A percentile compares a stretch with the other conserved stretches of the same genome.
Evolutionary conservation across 495 filamentous ascomycete species (phyloP).

Genomic region (Parachaetomium inaequale): DNA sequence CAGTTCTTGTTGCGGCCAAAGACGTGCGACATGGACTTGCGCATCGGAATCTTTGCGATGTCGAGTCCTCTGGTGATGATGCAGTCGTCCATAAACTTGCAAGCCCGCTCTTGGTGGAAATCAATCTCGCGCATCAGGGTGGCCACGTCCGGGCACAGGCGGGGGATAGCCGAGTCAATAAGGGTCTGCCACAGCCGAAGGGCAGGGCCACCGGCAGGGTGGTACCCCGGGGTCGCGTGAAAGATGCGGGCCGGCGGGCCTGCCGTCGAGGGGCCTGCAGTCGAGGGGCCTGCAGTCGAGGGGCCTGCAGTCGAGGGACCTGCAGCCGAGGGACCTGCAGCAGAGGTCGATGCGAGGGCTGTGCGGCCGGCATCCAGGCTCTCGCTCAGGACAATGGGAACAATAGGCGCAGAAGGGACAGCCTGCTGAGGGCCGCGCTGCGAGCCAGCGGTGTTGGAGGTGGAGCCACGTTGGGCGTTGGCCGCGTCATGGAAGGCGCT

Average conservation of each 20-base stretch:
- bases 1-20: conserved; percentile 85
- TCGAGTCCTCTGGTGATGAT: not conserved
- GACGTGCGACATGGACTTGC: conserved; percentile 79
- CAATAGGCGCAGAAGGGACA: not conserved
- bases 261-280: not conserved
- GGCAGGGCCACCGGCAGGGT: not conserved
- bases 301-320: too few species aligned
- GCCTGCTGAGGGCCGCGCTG: not conserved
- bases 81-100: conserved; percentile 11
- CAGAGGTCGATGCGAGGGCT: not conserved
- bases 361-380: not conserved
- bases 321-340: not conserved
- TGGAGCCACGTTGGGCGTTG: too few species aligned
- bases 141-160: not conserved
- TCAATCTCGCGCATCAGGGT: not conserved
- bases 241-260: not conserved
- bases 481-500: not conserved
- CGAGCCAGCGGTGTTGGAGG: not conserved
- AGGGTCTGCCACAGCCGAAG: not conserved
- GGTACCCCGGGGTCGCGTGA: not conserved
- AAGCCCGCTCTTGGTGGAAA: not conserved
- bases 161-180: not conserved
- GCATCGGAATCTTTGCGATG: conserved; percentile 15
- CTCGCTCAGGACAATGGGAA: not conserved
- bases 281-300: too few species aligned